phyloP scores from a whole-genome alignment of 2,329 filamentous ascomycete species.

The Scytalidium sp. region DNA sequence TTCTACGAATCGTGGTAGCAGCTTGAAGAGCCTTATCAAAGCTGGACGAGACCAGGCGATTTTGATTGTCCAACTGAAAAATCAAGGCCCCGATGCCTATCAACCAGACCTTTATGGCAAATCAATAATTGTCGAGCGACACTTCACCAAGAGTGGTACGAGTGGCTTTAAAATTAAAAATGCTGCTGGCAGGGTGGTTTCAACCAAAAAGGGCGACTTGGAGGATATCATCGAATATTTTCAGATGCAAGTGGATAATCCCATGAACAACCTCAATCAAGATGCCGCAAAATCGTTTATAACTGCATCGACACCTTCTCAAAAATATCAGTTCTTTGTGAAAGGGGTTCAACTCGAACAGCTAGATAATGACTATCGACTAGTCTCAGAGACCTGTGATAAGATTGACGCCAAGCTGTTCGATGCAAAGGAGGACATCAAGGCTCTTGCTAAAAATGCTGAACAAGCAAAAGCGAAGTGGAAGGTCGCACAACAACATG shows the following conservation, averaged over 20 bases:
- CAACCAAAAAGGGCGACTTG: conserved; percentile 79
- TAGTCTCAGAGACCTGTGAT: conserved; percentile 78
- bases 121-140: conserved; percentile 85
- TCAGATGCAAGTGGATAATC: conserved; percentile 92
- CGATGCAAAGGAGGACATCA: conserved; percentile 61
- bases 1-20: conserved; percentile 87
- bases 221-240: conserved; percentile 94
- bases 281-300: conserved; percentile 93
- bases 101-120: conserved; percentile 78
- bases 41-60: conserved; percentile 75
- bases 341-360: conserved; percentile 92
- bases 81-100: conserved; percentile 81
- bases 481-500: conserved; percentile 63
- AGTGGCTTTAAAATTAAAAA: conserved; percentile 89
- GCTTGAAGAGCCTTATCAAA: conserved; percentile 87
- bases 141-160: conserved; percentile 72
- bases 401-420: conserved; percentile 63
- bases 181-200: conserved; percentile 65
- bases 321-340: conserved; percentile 96
- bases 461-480: conserved; percentile 64
- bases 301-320: conserved; percentile 73
- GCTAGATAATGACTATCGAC: conserved; percentile 84
- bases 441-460: conserved; percentile 51
- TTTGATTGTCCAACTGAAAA: conserved; percentile 85
- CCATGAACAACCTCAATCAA: conserved; percentile 91